Evolutionary conservation across 2,329 filamentous ascomycete species (phyloP).

Genomic region (Colletotrichum spinosum): DNA sequence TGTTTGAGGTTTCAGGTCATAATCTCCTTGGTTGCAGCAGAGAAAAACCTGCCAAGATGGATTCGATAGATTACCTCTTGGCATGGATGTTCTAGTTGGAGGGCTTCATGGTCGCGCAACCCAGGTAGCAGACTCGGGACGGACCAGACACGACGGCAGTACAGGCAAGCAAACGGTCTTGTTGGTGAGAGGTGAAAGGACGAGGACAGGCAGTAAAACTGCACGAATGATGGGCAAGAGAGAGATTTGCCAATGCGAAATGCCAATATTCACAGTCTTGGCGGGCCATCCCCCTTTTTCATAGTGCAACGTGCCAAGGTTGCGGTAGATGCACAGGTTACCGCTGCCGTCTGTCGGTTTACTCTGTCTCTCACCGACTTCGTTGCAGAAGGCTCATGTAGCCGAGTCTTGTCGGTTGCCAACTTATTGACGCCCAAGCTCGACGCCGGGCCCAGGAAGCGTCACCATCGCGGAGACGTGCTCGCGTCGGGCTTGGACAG

Average conservation of each 20-base stretch:
- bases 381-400: not conserved
- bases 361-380: slow-evolving; percentile 14
- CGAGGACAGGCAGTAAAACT: not conserved
- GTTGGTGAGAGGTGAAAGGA: slow-evolving; percentile 1
- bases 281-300: slow-evolving; percentile 29
- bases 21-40: slow-evolving; percentile 9
- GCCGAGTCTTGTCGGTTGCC: not conserved
- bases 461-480: no score
- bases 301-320: slow-evolving; percentile 33
- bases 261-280: slow-evolving; percentile 30
- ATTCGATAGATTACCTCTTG: slow-evolving; percentile 23
- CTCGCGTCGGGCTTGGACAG: no score
- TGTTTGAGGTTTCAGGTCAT: slow-evolving; percentile 9
- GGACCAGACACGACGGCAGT: not conserved
- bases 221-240: slow-evolving; percentile 18
- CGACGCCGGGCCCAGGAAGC: not conserved
- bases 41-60: slow-evolving; percentile 15
- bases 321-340: slow-evolving; percentile 14
- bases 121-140: no score
- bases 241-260: slow-evolving; percentile 20
- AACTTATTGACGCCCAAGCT: not conserved
- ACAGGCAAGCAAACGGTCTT: not conserved
- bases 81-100: slow-evolving; percentile 1
- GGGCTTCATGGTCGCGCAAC: not conserved
- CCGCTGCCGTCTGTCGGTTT: not conserved